phyloP scores from a whole-genome alignment of 1,139 yeast genomes.

The Pichia cactophila region DNA sequence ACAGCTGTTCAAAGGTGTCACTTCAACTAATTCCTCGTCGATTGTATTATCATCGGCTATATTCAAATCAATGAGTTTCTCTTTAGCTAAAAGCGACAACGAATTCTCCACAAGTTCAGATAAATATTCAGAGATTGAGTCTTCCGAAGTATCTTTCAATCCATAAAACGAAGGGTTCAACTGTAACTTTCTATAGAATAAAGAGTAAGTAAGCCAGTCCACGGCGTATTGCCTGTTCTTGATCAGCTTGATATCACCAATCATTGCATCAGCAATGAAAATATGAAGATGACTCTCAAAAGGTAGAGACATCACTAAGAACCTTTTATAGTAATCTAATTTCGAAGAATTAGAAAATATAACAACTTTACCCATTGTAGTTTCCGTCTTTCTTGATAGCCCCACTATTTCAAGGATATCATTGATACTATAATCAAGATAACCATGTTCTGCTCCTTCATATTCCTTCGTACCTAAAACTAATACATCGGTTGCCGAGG shows the following conservation, averaged over 20 bases:
- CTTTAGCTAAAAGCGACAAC: conserved; percentile 53
- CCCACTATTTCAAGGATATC: conserved; percentile 74
- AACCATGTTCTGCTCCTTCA: conserved; percentile 69
- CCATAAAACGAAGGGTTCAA: conserved; percentile 89
- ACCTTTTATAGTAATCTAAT: conserved; percentile 60
- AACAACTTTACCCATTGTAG: conserved; percentile 35
- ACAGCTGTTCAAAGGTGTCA: conserved; percentile 61
- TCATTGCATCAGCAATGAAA: conserved; percentile 55
- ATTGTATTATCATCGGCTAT: conserved; percentile 31
- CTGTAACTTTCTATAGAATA: conserved; percentile 71
- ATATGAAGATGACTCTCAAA: conserved; percentile 68
- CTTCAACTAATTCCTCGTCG: conserved; percentile 36
- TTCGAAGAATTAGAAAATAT: conserved; percentile 52
- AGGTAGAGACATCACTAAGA: conserved; percentile 70
- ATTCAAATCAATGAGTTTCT: conserved; percentile 56
- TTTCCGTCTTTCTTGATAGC: conserved; percentile 33
- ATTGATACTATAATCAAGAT: conserved; percentile 59
- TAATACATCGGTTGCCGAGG: conserved; percentile 47
- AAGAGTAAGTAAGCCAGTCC: conserved; percentile 83
- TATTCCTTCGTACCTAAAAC: conserved; percentile 65
- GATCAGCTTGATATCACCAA: conserved; percentile 65
- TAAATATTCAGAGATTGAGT: conserved; percentile 70
- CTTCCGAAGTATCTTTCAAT: conserved; percentile 50
- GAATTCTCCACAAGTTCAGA: conserved; percentile 80
- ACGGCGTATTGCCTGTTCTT: conserved; percentile 74